A percentile compares a stretch with the other conserved stretches of the same genome.
Conservation (phyloP, 441 rosid species). For the Pelargonium hybrid region DNA sequence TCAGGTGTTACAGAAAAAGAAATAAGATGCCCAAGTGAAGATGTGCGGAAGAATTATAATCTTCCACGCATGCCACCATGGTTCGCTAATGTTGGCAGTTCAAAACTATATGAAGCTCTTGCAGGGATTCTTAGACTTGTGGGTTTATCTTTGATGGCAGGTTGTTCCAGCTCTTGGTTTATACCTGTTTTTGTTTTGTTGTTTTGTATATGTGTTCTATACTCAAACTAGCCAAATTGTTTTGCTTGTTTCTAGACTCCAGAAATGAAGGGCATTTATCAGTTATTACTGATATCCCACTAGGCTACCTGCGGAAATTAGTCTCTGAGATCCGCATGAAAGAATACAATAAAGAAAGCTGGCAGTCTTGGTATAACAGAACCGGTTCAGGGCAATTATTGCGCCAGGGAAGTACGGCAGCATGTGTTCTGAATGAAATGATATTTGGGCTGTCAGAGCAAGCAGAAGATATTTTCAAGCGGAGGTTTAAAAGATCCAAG, state of each 20-base stretch:
- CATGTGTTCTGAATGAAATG: constrained; percentile 83
- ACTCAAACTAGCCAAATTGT: constrained; percentile 19
- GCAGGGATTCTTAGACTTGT: constrained; percentile 79
- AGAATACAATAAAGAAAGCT: constrained; percentile 58
- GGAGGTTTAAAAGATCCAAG: constrained; percentile 47
- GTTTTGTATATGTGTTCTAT: constrained; percentile 11
- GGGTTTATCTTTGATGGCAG: constrained; percentile 82
- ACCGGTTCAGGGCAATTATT: constrained; percentile 71
- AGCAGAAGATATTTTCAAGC: constrained; percentile 40
- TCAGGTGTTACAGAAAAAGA: constrained; percentile 25
- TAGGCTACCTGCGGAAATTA: constrained; percentile 49
- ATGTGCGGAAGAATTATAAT: constrained; percentile 30
- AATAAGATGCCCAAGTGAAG: constrained; percentile 22
- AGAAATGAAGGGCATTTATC: constrained; percentile 52
- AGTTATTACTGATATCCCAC: constrained; percentile 64
- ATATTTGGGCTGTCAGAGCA: constrained; percentile 67
- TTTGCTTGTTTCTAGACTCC: constrained; percentile 41
- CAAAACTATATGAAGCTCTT: constrained; percentile 60
- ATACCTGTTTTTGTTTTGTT: constrained; percentile 16
- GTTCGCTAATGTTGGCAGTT: constrained; percentile 67
- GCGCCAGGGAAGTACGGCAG: constrained; percentile 75
- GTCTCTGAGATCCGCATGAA: constrained; percentile 62
- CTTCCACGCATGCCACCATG: constrained; percentile 84
- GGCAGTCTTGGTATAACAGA: constrained; percentile 77
- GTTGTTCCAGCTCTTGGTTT: constrained; percentile 39